A percentile compares a stretch with the other conserved stretches of the same genome.
Evolutionary conservation across 306 rosid genomes (phyloP).

Genomic region (Sicyos edulis): DNA sequence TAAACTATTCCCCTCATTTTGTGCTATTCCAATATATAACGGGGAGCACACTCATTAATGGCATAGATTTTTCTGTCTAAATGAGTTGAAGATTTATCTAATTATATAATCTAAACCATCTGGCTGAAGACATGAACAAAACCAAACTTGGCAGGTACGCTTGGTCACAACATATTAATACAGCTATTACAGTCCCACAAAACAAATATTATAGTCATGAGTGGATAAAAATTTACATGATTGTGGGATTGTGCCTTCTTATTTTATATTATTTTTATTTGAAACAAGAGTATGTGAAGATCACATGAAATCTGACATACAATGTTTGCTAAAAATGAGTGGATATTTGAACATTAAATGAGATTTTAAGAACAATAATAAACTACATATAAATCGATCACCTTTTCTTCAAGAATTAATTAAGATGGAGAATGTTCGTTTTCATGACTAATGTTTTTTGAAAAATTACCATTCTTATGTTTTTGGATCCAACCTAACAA

Average conservation of each 20-base stretch:
- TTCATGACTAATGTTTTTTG: not conserved
- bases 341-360: not conserved
- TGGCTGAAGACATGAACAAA: constrained; percentile 6
- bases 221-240: not conserved
- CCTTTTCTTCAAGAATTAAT: no score
- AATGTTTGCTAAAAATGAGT: not conserved
- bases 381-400: no score
- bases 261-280: not conserved
- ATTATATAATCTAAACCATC: constrained; percentile 13
- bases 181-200: constrained; percentile 15
- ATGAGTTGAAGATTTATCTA: constrained; percentile 4
- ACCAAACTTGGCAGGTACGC: not conserved
- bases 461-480: not conserved
- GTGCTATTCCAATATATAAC: not conserved
- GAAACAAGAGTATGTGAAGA: constrained; percentile 1
- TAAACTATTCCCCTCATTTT: constrained; percentile 8
- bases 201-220: not conserved
- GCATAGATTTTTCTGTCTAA: constrained; percentile 10
- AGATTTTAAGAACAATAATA: no score
- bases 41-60: constrained; percentile 17
- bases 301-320: constrained; percentile 1
- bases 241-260: not conserved
- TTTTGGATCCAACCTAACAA: not conserved
- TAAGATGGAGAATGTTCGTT: not conserved
- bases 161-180: not conserved